Percentiles rank a stretch among this genome's conserved stretches.
Evolutionary conservation across 2,329 filamentous ascomycete genomes (phyloP).

Genomic region (Furcasterigmium sp.): DNA sequence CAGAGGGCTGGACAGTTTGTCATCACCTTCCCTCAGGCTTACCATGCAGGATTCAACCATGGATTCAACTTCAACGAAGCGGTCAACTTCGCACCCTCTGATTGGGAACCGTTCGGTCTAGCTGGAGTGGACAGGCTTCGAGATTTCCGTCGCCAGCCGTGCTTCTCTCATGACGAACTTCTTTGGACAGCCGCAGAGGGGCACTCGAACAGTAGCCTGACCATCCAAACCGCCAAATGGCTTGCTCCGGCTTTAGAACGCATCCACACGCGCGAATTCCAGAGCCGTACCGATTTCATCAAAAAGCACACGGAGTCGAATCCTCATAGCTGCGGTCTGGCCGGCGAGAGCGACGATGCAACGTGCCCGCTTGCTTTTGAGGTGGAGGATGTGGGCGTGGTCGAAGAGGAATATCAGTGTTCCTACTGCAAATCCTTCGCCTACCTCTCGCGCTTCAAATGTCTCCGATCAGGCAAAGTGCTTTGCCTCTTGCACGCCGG

Average conservation of each 20-base stretch:
- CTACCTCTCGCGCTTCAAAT: constrained; percentile 87
- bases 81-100: constrained; percentile 91
- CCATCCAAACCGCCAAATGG: constrained; percentile 93
- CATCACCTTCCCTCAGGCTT: constrained; percentile 93
- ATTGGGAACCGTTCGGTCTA: constrained; percentile 93
- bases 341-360: constrained; percentile 37
- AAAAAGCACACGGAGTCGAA: constrained; percentile 53
- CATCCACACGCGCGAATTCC: constrained; percentile 68
- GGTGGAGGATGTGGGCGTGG: constrained; percentile 67
- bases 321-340: constrained; percentile 50
- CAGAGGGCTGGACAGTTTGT: constrained; percentile 95
- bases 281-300: constrained; percentile 64
- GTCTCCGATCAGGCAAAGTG: constrained; percentile 73
- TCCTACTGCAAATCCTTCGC: constrained; percentile 86
- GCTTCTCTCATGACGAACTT: constrained; percentile 95
- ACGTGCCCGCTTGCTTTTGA: constrained; percentile 57
- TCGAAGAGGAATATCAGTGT: constrained; percentile 92
- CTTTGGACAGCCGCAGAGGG: constrained; percentile 84
- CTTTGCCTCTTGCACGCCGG: constrained; percentile 82
- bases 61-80: constrained; percentile 99
- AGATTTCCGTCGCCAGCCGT: constrained; percentile 83
- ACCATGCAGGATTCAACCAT: constrained; percentile 97
- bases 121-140: constrained; percentile 81
- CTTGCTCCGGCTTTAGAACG: constrained; percentile 79
- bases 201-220: constrained; percentile 57